phyloP scores from a whole-genome alignment of 371 early-diverging fungal species.

The Mucor lusitanicus region DNA sequence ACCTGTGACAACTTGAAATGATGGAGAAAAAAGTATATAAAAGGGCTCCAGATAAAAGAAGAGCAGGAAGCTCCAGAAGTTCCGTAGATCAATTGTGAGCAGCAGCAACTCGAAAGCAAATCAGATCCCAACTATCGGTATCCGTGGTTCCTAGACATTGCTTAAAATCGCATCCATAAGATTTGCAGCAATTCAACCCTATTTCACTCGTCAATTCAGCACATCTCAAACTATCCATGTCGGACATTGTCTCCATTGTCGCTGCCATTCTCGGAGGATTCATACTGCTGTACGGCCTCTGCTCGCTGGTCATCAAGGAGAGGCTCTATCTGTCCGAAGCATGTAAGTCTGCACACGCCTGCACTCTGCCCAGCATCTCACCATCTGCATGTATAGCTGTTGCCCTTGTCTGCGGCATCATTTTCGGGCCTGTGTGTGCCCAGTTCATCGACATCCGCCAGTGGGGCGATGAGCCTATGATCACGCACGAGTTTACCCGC shows the following conservation, averaged over 20 bases:
- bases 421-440: conserved; percentile 75
- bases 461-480: conserved; percentile 38
- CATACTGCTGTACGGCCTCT: conserved; percentile 78
- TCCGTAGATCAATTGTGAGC: not conserved
- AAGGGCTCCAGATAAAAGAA: not conserved
- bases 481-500: conserved; percentile 74
- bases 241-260: conserved; percentile 27
- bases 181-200: not conserved
- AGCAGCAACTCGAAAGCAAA: not conserved
- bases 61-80: not conserved
- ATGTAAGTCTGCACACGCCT: conserved; percentile 43
- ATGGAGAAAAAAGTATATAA: not conserved
- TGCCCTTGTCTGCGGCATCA: conserved; percentile 82
- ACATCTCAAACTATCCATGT: conserved; percentile 2
- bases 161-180: not conserved
- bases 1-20: not conserved
- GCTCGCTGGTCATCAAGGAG: conserved; percentile 89
- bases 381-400: conserved; percentile 50
- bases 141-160: not conserved
- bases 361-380: not conserved
- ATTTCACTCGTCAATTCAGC: not conserved
- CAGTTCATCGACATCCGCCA: conserved; percentile 33
- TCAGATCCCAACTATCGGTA: not conserved
- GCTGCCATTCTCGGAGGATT: conserved; percentile 75
- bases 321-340: conserved; percentile 89